Conservation (phyloP, 352 stramenopile species). For the Pythium sukuiense region DNA sequence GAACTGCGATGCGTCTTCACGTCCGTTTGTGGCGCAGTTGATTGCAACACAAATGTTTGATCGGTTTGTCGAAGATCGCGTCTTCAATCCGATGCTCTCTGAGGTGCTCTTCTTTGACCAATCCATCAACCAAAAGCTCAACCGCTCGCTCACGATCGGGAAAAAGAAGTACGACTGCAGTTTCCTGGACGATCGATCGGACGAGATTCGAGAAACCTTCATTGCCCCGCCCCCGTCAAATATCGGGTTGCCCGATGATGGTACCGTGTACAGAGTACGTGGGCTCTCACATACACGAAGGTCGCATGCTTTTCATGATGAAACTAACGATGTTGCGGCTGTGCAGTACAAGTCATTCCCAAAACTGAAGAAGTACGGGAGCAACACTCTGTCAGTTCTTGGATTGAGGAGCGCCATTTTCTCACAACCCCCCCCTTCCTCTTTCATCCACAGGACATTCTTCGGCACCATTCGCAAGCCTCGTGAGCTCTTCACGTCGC, state of each 20-base stretch:
- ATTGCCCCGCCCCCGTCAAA: constrained; percentile 79
- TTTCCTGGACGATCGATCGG: constrained; percentile 74
- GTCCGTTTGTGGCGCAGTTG: constrained; percentile 61
- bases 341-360: constrained; percentile 79
- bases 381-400: too few relatives aligned
- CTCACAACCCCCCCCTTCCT: neutral
- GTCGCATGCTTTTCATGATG: neutral
- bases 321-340: neutral
- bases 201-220: constrained; percentile 83
- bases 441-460: constrained; percentile 36
- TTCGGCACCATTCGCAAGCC: constrained; percentile 77
- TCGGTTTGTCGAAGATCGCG: constrained; percentile 78
- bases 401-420: too few relatives aligned
- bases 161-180: constrained; percentile 86
- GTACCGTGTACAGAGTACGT: constrained; percentile 72
- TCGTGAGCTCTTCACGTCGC: constrained; percentile 66
- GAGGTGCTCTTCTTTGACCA: constrained; percentile 87
- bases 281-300: too few relatives aligned
- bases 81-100: constrained; percentile 57
- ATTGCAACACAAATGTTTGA: constrained; percentile 84
- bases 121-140: constrained; percentile 87
- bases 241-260: constrained; percentile 75
- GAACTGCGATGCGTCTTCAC: constrained; percentile 56
- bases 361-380: constrained; percentile 68
- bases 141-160: constrained; percentile 65